Evolutionary conservation across 2,329 filamentous ascomycete species (phyloP).

Genomic region (Penicillium janthinellum): DNA sequence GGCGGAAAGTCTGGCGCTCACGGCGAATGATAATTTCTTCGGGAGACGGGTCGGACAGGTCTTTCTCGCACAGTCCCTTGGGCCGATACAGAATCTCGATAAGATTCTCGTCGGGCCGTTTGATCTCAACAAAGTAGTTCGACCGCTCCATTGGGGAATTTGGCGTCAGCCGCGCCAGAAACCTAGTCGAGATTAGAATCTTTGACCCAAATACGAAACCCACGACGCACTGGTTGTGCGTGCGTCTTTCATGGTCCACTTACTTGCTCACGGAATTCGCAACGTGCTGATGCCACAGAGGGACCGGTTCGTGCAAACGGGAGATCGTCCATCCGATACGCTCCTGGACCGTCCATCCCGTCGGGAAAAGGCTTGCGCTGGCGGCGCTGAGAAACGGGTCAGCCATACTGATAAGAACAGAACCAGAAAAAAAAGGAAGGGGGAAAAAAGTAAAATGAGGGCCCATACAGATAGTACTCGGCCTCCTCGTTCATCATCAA

Average conservation of each 20-base stretch:
- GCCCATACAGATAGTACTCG: slow-evolving; percentile 51
- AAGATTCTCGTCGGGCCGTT: slow-evolving; percentile 38
- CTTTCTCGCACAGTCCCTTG: slow-evolving; percentile 42
- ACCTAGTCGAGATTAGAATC: slow-evolving; percentile 33
- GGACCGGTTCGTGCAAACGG: slow-evolving; percentile 50
- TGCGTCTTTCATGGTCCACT: neutral
- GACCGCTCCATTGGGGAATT: slow-evolving; percentile 51
- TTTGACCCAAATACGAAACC: neutral
- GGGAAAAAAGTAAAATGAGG: neutral
- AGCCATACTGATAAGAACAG: neutral
- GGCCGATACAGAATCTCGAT: slow-evolving; percentile 50
- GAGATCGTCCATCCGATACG: slow-evolving; percentile 54
- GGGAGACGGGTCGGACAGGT: slow-evolving; percentile 35
- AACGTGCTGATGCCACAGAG: slow-evolving; percentile 53
- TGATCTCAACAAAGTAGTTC: slow-evolving; percentile 55
- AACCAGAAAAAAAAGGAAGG: slow-evolving; percentile 5
- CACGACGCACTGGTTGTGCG: neutral
- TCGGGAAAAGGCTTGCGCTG: slow-evolving; percentile 56
- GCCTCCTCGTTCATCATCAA: slow-evolving; percentile 49
- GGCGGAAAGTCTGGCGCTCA: slow-evolving; percentile 54
- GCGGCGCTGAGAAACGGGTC: slow-evolving; percentile 41
- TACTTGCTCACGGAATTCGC: slow-evolving; percentile 48
- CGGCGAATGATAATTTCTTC: slow-evolving; percentile 51
- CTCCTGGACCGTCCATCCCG: slow-evolving; percentile 54
- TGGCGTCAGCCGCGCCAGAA: slow-evolving; percentile 50